These are phyloP conservation scores for Globisporangium orthogonon DNA, from an alignment of 352 stramenopile genomes.

Conservation along the genomic window DNA sequence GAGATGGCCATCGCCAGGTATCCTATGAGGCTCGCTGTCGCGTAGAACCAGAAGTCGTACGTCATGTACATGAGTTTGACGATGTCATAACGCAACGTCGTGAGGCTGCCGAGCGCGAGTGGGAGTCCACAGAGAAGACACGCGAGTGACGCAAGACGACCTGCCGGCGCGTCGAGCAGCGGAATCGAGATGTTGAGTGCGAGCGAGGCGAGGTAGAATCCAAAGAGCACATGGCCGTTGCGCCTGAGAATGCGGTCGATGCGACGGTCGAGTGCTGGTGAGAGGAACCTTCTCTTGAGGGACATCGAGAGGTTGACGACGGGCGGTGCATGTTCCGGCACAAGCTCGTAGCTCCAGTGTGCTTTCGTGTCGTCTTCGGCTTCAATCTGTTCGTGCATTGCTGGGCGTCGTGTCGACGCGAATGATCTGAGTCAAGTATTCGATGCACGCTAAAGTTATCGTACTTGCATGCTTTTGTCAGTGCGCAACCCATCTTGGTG, in stretches of 20 bases:
- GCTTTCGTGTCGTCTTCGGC: background rate
- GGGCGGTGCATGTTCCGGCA: constrained; percentile 17
- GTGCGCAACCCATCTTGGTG: no score
- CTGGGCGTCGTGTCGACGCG: no score
- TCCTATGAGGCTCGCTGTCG: constrained; percentile 9
- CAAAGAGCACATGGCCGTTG: constrained; percentile 9
- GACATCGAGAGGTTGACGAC: constrained; percentile 23
- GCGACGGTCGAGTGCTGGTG: background rate
- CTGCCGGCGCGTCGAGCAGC: constrained; percentile 13
- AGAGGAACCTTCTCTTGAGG: constrained; percentile 19
- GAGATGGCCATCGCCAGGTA: constrained; percentile 10
- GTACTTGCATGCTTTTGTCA: no score
- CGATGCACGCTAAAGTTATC: no score
- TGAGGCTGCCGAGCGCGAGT: constrained; percentile 16
- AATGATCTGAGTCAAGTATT: no score
- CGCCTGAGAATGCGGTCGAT: constrained; percentile 18
- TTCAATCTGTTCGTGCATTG: background rate
- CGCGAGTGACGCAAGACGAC: constrained; percentile 6
- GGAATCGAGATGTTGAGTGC: constrained; percentile 13
- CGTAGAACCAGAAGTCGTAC: constrained; percentile 40
- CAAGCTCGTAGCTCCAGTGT: constrained; percentile 16
- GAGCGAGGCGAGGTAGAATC: constrained; percentile 9
- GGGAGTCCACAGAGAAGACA: constrained; percentile 13
- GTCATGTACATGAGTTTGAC: constrained; percentile 18
- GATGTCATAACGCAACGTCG: constrained; percentile 26